These are phyloP conservation scores for Blastobotrys chiropterorum DNA, from an alignment of 805 yeast genomes.

Conservation along the genomic window DNA sequence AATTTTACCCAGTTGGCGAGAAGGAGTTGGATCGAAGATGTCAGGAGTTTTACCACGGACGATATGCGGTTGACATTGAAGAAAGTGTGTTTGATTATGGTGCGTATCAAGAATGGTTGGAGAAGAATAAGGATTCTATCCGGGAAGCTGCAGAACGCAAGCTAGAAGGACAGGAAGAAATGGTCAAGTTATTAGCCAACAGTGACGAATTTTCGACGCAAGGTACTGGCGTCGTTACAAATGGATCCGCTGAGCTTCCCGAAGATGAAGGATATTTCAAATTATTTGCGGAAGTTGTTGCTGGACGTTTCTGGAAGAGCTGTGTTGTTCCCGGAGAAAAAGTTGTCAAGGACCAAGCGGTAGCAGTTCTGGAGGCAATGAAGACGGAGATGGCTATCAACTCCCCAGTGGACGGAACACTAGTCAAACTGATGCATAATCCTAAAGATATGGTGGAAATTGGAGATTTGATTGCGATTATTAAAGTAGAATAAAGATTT, in stretches of 20 bases:
- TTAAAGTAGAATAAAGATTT: constrained; percentile 38
- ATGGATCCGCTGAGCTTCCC: constrained; percentile 57
- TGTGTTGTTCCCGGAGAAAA: constrained; percentile 71
- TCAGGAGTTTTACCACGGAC: constrained; percentile 75
- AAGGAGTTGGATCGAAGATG: constrained; percentile 66
- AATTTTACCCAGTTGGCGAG: constrained; percentile 87
- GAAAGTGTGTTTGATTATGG: constrained; percentile 79
- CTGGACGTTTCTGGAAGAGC: constrained; percentile 96
- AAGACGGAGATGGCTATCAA: constrained; percentile 92
- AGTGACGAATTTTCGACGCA: constrained; percentile 68
- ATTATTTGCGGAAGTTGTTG: constrained; percentile 87
- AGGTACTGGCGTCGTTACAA: no score
- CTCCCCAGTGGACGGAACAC: constrained; percentile 44
- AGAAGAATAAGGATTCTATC: constrained; percentile 65
- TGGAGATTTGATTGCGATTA: constrained; percentile 88
- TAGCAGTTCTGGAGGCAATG: constrained; percentile 95
- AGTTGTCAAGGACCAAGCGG: constrained; percentile 68
- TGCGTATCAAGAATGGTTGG: constrained; percentile 72
- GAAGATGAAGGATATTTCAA: constrained; percentile 37
- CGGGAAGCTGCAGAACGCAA: constrained; percentile 57
- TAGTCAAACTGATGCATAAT: constrained; percentile 44
- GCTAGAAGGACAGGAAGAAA: constrained; percentile 81
- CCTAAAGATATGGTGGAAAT: constrained; percentile 97
- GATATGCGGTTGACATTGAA: constrained; percentile 64
- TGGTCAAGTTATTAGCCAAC: constrained; percentile 72